phyloP scores from a whole-genome alignment of 1,284 basidiomycete genomes.

The Rhodotorula sp. region DNA sequence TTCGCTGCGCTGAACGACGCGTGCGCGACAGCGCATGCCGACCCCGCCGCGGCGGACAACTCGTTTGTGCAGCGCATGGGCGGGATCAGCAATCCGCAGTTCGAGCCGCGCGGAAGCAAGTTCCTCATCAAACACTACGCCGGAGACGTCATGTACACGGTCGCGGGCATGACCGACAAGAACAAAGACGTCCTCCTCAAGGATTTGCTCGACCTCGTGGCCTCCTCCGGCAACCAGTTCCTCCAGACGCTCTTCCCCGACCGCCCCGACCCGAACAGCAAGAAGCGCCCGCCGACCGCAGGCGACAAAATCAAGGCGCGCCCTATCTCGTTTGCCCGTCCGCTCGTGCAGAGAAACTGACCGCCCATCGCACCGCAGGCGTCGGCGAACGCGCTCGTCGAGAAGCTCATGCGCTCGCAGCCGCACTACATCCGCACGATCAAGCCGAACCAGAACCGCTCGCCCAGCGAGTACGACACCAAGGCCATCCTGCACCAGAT shows the following conservation, averaged over 20 bases:
- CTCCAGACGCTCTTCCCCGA: conserved; percentile 90
- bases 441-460: conserved; percentile 98
- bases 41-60: conserved; percentile 93
- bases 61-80: conserved; percentile 93
- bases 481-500: conserved; percentile 97
- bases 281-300: conserved; percentile 96
- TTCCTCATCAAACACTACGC: conserved; percentile 94
- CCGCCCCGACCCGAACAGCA: conserved; percentile 90
- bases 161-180: conserved; percentile 98
- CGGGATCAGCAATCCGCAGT: conserved; percentile 61
- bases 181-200: conserved; percentile 98
- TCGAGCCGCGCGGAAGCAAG: conserved; percentile 86
- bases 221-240: conserved; percentile 76
- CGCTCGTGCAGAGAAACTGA: conserved; percentile 51
- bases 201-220: conserved; percentile 88
- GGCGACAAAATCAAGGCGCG: conserved; percentile 91
- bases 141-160: conserved; percentile 97
- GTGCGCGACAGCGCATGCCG: conserved; percentile 96
- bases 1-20: conserved; percentile 98
- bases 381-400: conserved; percentile 91
- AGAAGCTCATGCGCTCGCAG: conserved; percentile 92
- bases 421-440: conserved; percentile 99
- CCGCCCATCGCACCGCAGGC: conserved; percentile 38
- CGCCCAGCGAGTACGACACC: conserved; percentile 84
- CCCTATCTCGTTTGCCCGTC: conserved; percentile 47